Evolutionary conservation across 768 basidiomycete genomes (phyloP).

Genomic region (Rhodotorula sphaerocarpa): DNA sequence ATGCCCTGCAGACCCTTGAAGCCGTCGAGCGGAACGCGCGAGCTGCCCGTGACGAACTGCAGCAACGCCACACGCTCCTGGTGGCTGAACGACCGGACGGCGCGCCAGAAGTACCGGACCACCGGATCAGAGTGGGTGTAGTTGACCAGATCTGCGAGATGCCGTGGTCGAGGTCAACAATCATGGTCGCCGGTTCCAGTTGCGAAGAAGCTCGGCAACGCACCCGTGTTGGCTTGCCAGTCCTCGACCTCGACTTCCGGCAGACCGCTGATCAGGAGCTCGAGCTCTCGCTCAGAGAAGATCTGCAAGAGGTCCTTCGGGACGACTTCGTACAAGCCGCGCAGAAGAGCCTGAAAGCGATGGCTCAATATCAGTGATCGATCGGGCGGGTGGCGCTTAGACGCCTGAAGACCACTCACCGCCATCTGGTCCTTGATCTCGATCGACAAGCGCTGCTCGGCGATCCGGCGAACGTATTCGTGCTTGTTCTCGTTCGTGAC

Average conservation of each 20-base stretch:
- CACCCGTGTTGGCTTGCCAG: neutral
- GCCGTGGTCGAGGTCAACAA: neutral
- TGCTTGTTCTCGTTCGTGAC: constrained; percentile 95
- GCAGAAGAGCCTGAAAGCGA: constrained; percentile 53
- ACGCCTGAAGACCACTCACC: constrained; percentile 3
- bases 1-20: constrained; percentile 78
- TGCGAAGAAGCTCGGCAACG: neutral
- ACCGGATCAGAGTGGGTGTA: constrained; percentile 76
- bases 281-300: constrained; percentile 89
- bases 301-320: constrained; percentile 92
- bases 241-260: constrained; percentile 50
- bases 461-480: constrained; percentile 91
- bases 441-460: constrained; percentile 82
- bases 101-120: constrained; percentile 99
- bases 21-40: constrained; percentile 85
- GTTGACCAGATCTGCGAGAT: constrained; percentile 62
- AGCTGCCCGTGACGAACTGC: constrained; percentile 80
- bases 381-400: too few relatives aligned
- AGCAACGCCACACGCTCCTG: constrained; percentile 73
- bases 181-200: too few relatives aligned
- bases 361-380: too few relatives aligned
- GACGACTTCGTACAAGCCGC: constrained; percentile 94
- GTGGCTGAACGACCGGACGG: constrained; percentile 90
- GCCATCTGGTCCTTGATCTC: constrained; percentile 96
- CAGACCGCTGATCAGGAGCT: constrained; percentile 77